Evolutionary conservation across 208 protist genomes (phyloP).

Genomic region (Leishmania gerbilli): DNA sequence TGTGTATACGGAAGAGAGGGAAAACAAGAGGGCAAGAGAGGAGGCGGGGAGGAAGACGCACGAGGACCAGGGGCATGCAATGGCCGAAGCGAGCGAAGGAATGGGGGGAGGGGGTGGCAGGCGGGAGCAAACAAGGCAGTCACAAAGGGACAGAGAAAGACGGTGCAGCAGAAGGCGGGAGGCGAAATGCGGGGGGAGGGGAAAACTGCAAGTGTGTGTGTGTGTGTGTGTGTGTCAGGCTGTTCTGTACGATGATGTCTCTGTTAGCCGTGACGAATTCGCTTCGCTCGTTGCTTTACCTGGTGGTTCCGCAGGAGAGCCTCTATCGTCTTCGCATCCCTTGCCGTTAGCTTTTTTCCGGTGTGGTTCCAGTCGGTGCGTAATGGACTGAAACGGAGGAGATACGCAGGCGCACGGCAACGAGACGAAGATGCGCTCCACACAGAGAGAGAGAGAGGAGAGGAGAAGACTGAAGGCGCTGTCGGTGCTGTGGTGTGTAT

Average conservation of each 20-base stretch:
- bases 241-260: background rate
- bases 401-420: background rate
- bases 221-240: constrained; percentile 5
- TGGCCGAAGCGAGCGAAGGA: background rate
- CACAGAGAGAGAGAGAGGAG: background rate
- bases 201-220: constrained; percentile 23
- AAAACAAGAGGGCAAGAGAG: background rate
- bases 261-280: background rate
- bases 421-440: background rate
- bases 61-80: too few relatives aligned
- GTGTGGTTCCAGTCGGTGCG: background rate
- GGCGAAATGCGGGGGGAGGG: too few relatives aligned
- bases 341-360: background rate
- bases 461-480: background rate
- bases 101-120: background rate
- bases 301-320: background rate
- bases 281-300: background rate
- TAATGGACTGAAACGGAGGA: background rate
- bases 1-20: background rate
- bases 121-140: background rate
- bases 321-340: background rate
- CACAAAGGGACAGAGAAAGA: background rate
- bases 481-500: background rate
- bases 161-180: background rate
- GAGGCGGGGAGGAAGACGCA: background rate